A percentile compares a stretch with the other conserved stretches of the same genome.
Conservation (phyloP, 225 moss, liverwort and hornwort species). For the Takakia lepidozioides region DNA sequence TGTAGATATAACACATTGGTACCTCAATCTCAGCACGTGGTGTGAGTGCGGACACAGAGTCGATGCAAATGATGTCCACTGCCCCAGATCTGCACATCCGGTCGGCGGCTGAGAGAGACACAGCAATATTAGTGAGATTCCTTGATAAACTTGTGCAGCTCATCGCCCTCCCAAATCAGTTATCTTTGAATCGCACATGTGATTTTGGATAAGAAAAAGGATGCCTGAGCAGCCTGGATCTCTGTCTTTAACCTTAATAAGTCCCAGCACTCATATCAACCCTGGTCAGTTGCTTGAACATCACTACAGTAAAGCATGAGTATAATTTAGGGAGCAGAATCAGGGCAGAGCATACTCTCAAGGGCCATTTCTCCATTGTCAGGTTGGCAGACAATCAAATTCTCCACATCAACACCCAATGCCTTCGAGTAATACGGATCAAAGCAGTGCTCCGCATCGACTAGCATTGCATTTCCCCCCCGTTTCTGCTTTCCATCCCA, state of each 20-base stretch:
- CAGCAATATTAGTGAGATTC: too few species aligned
- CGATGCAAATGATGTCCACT: constrained; percentile 80
- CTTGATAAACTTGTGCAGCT: too few species aligned
- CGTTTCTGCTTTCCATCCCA: constrained; percentile 50
- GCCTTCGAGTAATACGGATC: constrained; percentile 90
- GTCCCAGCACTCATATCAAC: too few species aligned
- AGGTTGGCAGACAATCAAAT: constrained; percentile 92
- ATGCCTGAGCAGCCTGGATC: too few species aligned
- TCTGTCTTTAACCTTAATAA: too few species aligned
- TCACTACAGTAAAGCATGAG: too few species aligned
- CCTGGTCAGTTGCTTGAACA: too few species aligned
- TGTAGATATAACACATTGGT: too few species aligned
- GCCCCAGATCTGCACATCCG: constrained; percentile 98
- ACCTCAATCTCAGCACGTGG: constrained; percentile 93
- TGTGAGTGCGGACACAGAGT: constrained; percentile 80
- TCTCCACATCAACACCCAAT: constrained; percentile 86
- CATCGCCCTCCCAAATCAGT: too few species aligned
- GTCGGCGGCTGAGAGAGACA: constrained; percentile 50
- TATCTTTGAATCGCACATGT: too few species aligned
- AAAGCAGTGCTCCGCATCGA: constrained; percentile 96
- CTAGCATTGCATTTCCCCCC: constrained; percentile 91
- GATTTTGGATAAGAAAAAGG: too few species aligned
- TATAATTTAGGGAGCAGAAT: too few species aligned
- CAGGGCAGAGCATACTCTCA: constrained; percentile 44
- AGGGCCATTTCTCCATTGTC: constrained; percentile 92